phyloP scores from a whole-genome alignment of 257 asterid genomes.

The Lantana camara region DNA sequence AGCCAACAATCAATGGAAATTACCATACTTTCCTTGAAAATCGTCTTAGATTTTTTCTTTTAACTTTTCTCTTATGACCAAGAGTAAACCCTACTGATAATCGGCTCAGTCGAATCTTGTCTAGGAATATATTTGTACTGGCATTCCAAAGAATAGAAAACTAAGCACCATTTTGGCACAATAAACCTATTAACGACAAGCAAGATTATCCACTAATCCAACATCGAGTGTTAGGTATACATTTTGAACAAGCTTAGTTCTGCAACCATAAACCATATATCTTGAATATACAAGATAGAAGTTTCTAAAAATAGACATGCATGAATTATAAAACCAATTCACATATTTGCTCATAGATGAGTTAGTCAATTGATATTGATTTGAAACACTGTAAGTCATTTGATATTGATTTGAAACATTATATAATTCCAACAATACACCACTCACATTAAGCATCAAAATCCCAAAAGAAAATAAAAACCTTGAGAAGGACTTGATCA shows the following conservation, averaged over 20 bases:
- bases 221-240: neutral
- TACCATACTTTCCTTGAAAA: neutral
- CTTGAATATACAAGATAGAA: neutral
- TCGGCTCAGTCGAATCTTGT: neutral
- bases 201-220: conserved; percentile 2
- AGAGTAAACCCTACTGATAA: neutral
- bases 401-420: no score
- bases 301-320: neutral
- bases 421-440: no score
- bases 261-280: neutral
- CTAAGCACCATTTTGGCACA: no score
- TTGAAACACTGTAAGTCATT: no score
- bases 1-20: neutral
- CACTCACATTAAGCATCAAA: neutral
- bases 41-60: no score
- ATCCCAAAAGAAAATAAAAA: neutral
- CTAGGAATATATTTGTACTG: neutral
- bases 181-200: neutral
- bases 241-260: neutral
- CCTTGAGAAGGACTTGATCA: neutral
- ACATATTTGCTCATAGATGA: neutral
- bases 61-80: neutral
- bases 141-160: neutral
- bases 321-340: conserved; percentile 3
- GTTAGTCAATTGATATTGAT: neutral